A percentile compares a stretch with the other conserved stretches of the same genome.
These are phyloP conservation scores for Papiliotrema nemorosa DNA, from an alignment of 1,284 basidiomycete species.

Conservation along the genomic window DNA sequence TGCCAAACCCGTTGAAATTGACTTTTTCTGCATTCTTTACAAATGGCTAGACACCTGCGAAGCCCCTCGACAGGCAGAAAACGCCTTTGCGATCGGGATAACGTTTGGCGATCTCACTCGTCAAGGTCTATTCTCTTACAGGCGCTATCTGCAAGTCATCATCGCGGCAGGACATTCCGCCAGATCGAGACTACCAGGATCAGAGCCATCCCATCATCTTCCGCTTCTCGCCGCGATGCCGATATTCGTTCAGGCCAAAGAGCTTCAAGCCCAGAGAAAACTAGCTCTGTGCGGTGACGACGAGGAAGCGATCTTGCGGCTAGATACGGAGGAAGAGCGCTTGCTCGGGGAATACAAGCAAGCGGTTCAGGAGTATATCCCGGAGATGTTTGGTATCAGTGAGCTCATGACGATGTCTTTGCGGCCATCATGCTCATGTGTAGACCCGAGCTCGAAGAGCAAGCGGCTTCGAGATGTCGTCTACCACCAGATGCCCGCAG, in stretches of 20 bases:
- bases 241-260: slow-evolving; percentile 42
- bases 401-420: no score
- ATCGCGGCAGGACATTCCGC: slow-evolving; percentile 64
- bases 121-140: slow-evolving; percentile 72
- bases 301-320: slow-evolving; percentile 14
- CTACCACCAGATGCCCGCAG: slow-evolving; percentile 29
- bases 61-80: slow-evolving; percentile 59
- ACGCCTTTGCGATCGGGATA: slow-evolving; percentile 62
- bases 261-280: slow-evolving; percentile 38
- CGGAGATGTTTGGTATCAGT: slow-evolving; percentile 41
- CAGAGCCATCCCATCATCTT: slow-evolving; percentile 32
- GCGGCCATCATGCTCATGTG: background rate
- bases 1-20: slow-evolving; percentile 18
- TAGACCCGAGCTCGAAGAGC: slow-evolving; percentile 17
- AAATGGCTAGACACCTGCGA: slow-evolving; percentile 76
- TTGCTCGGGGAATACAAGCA: slow-evolving; percentile 29
- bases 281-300: slow-evolving; percentile 41
- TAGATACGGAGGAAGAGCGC: slow-evolving; percentile 32
- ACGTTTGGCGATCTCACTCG: slow-evolving; percentile 76
- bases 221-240: slow-evolving; percentile 39
- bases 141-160: slow-evolving; percentile 77
- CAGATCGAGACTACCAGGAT: slow-evolving; percentile 11
- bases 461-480: slow-evolving; percentile 1
- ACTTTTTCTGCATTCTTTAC: slow-evolving; percentile 57
- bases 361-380: slow-evolving; percentile 41